Evolutionary conservation across 768 basidiomycete genomes (phyloP), one percentile per base, ranked within the genome.

Genomic region (Xerocomellus intermedius): DNA sequence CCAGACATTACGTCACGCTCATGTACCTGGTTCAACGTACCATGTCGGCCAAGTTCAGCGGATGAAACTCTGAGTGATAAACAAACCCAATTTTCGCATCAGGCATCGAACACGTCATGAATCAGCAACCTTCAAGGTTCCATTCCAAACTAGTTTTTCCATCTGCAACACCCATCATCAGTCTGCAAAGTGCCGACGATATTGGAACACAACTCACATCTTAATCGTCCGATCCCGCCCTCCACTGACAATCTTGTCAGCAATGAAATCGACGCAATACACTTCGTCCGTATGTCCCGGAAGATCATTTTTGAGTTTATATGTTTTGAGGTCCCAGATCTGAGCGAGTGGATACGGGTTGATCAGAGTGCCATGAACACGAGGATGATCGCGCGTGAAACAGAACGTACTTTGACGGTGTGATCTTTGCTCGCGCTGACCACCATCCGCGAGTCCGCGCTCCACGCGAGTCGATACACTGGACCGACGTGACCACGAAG

Each of bases 241-340:
- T n/a, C 95, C 96, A 67, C 93, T 96, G 60, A 97, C 94, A n/a
- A 98, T 82, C 71, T 99, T 99, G 75, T 99, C 96, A 1, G 94
- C 95, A 2, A 99, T 95, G 68, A 97, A 99, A 72, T 98, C 96
- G 16, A 99, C 96, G 65, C 96, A 98, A 74, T 98, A 98, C 35
- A 99, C 95, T 70, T 99, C 96, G 62, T 99, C 96, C 2, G 89
- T 91, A 69, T 99, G 96, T 19, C 96, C 96, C 0, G 94, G 93
- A 17, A 99, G 83, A 70, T 99, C 96, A 8, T 82, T 85, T 67
- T 92, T 90, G 58, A 99, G 84, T 74, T 99, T 98, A 72, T 91
- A 93, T 7, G 94, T 98, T 70, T 92, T 94, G 52, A 98, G 77
- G 70, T 97, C 92, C 96, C 96, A 98, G 22, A 98, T 86, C 94